Evolutionary conservation across 2,329 filamentous ascomycete species (phyloP), one percentile per base, ranked within the genome.

Genomic region (Phoma sp.): DNA sequence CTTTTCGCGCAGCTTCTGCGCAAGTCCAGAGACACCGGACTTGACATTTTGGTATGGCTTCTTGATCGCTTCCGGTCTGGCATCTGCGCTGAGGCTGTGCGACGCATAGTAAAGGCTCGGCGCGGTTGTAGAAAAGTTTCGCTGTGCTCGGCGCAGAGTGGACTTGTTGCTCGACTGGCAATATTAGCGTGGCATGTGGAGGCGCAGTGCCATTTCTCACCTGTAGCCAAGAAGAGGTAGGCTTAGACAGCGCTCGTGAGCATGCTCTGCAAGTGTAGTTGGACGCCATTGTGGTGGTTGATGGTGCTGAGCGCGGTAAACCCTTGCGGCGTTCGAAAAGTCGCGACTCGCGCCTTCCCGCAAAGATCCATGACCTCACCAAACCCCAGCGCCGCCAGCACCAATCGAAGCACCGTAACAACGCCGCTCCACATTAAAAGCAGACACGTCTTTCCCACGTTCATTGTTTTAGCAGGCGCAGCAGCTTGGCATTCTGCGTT

Each of bases 251-350:
- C 18, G 71, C 68, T 47, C 60, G 59, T 2, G 66, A 67, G 61
- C 74, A 76, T 54, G 71, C 63, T 56, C 62, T 66, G 60, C 74
- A 76, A 5, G 69, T 73, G 61, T 69, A 74, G 50, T 57, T 67
- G 42, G 71, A 68, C 32, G 73, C 70, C 74, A 76, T 76, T 59
- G 64, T 56, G 32, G 56, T 49, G 43, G 46, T 47, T 30, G 40
- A 23, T 39, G 46, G 21, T 6, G 20, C 23, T 14, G 39, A 36
- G 21, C 17, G 40, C 18, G 17, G 25, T 39, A 28, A 9, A 15
- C 12, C n/a, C 20, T 45, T 23, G 25, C 25, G 20, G 39, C 18
- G 15, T 57, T 57, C 60, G 62, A 66, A 65, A 69, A 61, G 63
- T 68, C 61, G 65, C 57, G 60, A 62, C 54, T 57, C 62, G 64